phyloP scores from a whole-genome alignment of 352 stramenopile species.

The Aphanomyces astaci region DNA sequence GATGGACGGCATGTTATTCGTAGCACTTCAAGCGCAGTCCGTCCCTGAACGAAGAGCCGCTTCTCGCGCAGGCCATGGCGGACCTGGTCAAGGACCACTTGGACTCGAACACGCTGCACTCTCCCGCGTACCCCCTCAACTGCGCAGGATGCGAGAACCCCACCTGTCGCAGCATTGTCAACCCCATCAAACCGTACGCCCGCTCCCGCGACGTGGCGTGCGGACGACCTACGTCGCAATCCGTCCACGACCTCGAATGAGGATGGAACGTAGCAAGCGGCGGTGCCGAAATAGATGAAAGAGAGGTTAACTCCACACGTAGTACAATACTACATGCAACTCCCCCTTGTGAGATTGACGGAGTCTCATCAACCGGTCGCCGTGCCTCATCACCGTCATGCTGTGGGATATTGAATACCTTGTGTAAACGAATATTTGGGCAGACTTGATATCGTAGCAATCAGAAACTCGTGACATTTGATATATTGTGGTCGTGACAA shows the following conservation, averaged over 20 bases:
- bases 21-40: constrained; percentile 91
- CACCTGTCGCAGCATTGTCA: constrained; percentile 76
- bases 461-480: background rate
- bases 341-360: too few relatives aligned
- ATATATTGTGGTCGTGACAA: background rate
- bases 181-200: constrained; percentile 73
- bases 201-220: constrained; percentile 17
- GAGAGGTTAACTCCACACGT: too few relatives aligned
- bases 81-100: constrained; percentile 94
- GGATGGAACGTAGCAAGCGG: too few relatives aligned
- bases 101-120: constrained; percentile 61
- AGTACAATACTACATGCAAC: too few relatives aligned
- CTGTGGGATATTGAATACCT: too few relatives aligned
- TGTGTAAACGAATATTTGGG: too few relatives aligned
- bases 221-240: background rate
- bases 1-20: too few relatives aligned
- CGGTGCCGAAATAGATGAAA: too few relatives aligned
- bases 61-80: constrained; percentile 95
- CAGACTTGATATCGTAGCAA: background rate
- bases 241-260: constrained; percentile 8
- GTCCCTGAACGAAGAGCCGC: constrained; percentile 92
- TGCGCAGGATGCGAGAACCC: constrained; percentile 75
- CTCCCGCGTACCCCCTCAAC: constrained; percentile 75
- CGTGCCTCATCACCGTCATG: too few relatives aligned
- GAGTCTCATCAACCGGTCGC: too few relatives aligned